phyloP scores from a whole-genome alignment of 805 yeast genomes.

The Torulaspora microellipsoides region DNA sequence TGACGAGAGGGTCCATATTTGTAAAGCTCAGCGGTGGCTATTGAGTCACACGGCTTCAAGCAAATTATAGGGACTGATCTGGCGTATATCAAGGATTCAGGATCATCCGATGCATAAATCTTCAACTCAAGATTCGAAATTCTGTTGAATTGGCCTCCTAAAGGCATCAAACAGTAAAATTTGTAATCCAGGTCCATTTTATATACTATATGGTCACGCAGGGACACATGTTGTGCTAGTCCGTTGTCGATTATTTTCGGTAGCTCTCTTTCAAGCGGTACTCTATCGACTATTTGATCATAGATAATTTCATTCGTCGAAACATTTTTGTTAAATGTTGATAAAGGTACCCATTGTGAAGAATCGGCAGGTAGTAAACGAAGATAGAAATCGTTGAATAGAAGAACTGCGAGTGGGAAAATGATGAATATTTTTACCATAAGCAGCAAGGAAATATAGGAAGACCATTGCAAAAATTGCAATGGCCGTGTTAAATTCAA shows the following conservation, averaged over 20 bases:
- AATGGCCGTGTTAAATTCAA: constrained; percentile 30
- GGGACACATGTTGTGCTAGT: constrained; percentile 17
- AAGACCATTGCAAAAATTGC: constrained; percentile 29
- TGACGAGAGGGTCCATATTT: constrained; percentile 15
- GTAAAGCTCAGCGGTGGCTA: constrained; percentile 10
- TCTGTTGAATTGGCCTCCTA: constrained; percentile 1
- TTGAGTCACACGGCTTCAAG: constrained; percentile 7
- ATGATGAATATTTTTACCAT: constrained; percentile 24
- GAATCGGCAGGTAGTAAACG: constrained; percentile 30
- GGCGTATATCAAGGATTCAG: constrained; percentile 6
- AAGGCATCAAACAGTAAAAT: constrained; percentile 21
- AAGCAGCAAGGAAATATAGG: constrained; percentile 17
- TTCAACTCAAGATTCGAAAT: constrained; percentile 6
- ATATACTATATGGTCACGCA: constrained; percentile 24
- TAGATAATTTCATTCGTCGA: constrained; percentile 4
- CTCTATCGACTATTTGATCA: constrained; percentile 14
- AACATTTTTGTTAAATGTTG: constrained; percentile 8
- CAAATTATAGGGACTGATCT: constrained; percentile 15
- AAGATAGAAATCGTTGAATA: constrained; percentile 29
- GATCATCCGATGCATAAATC: constrained; percentile 1
- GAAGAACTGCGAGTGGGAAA: constrained; percentile 26
- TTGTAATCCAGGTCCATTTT: constrained; percentile 24
- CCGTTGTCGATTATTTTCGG: constrained; percentile 24
- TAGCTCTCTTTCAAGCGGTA: constrained; percentile 13
- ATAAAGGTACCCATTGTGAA: constrained; percentile 22